These are phyloP conservation scores for Adansonia madagascariensis DNA, from an alignment of 441 rosid genomes.

Conservation along the genomic window DNA sequence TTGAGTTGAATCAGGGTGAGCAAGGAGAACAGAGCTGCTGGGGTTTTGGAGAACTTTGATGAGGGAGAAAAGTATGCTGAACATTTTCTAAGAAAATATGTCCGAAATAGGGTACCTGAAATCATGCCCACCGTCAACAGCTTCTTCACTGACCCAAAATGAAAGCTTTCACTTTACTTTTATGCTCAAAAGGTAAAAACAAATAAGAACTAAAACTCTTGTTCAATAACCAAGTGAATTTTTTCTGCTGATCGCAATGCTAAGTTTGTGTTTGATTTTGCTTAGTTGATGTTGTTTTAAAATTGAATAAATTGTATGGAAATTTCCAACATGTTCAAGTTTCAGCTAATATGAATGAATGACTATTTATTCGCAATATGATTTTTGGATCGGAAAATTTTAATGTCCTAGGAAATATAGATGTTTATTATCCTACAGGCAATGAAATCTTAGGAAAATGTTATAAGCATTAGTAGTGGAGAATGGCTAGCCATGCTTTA, in stretches of 20 bases:
- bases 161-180: constrained; percentile 17
- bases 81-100: constrained; percentile 69
- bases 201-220: not conserved
- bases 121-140: constrained; percentile 88
- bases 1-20: constrained; percentile 52
- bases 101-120: constrained; percentile 73
- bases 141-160: constrained; percentile 80
- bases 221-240: not conserved
- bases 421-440: too few relatives aligned
- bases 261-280: constrained; percentile 11
- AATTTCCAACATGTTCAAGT: too few relatives aligned
- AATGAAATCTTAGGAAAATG: too few relatives aligned
- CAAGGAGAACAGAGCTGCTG: constrained; percentile 89
- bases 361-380: too few relatives aligned
- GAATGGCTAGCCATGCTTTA: too few relatives aligned
- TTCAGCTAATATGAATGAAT: too few relatives aligned
- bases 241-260: not conserved
- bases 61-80: constrained; percentile 86
- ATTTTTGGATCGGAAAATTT: too few relatives aligned
- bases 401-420: too few relatives aligned
- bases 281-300: not conserved
- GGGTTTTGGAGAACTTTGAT: constrained; percentile 76
- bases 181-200: not conserved
- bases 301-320: constrained; percentile 4
- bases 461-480: too few relatives aligned